A percentile compares a stretch with the other conserved stretches of the same genome.
These are phyloP conservation scores for Suillus cothurnatus DNA, from an alignment of 768 basidiomycete genomes.

Conservation along the genomic window DNA sequence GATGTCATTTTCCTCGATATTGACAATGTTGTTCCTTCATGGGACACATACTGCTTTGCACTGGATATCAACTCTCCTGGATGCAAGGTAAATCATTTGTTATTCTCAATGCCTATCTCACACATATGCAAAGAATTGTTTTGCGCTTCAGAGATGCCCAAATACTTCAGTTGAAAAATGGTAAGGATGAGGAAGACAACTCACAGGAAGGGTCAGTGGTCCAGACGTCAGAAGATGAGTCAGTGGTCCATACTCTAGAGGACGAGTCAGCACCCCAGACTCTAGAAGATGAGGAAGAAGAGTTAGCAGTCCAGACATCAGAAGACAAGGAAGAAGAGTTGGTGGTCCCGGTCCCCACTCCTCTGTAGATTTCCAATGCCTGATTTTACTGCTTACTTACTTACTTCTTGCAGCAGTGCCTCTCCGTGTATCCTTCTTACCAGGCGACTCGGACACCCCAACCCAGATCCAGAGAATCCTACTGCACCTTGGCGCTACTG, in stretches of 20 bases:
- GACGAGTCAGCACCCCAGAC: too few relatives aligned
- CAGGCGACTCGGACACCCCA: not conserved
- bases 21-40: not conserved
- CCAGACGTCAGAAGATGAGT: too few relatives aligned
- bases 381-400: not conserved
- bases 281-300: too few relatives aligned
- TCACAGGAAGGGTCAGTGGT: not conserved
- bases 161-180: not conserved
- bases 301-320: too few relatives aligned
- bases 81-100: not conserved
- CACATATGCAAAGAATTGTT: not conserved
- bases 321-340: not conserved
- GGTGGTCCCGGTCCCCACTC: not conserved
- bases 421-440: not conserved
- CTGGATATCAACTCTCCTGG: not conserved
- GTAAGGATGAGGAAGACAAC: not conserved
- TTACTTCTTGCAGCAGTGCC: not conserved
- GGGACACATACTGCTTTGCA: constrained; percentile 6
- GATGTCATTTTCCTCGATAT: constrained; percentile 7
- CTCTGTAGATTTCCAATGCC: not conserved
- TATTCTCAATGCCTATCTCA: not conserved
- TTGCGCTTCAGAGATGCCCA: not conserved
- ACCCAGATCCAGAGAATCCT: not conserved
- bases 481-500: not conserved
- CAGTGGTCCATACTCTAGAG: too few relatives aligned